phyloP scores from a whole-genome alignment of 2,329 filamentous ascomycete species.

The Pseudodiploospora longispora region DNA sequence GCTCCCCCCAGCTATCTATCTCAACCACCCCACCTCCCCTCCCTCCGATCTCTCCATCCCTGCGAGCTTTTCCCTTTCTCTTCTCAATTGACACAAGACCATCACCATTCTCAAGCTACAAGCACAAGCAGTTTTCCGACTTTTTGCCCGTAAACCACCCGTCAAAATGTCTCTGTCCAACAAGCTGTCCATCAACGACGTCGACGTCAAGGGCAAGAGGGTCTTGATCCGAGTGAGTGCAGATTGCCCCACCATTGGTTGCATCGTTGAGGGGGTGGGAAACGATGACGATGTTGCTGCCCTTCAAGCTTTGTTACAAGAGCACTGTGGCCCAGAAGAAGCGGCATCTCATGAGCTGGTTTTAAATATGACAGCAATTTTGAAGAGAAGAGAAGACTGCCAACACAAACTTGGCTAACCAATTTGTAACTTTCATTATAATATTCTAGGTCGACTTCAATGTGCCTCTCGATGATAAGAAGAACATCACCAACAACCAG shows the following conservation, averaged over 20 bases:
- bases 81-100: neutral
- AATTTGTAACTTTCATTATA: neutral
- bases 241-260: constrained; percentile 22
- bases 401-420: neutral
- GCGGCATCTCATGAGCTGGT: no score
- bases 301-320: neutral
- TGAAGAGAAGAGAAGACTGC: neutral
- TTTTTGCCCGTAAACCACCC: constrained; percentile 2
- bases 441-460: constrained; percentile 89
- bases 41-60: constrained; percentile 13
- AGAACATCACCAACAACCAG: constrained; percentile 96
- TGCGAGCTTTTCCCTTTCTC: constrained; percentile 11
- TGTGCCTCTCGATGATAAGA: constrained; percentile 86
- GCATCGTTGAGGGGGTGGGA: neutral
- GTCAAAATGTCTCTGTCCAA: constrained; percentile 88
- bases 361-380: neutral
- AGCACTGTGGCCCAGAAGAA: neutral
- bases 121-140: constrained; percentile 4
- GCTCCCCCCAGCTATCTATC: constrained; percentile 1
- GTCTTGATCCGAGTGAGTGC: constrained; percentile 86
- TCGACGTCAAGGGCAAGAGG: constrained; percentile 96
- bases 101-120: constrained; percentile 5
- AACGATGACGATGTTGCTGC: neutral
- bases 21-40: constrained; percentile 11
- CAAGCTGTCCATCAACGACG: constrained; percentile 95